These are phyloP conservation scores for Boletus reticulatus DNA, from an alignment of 768 basidiomycete genomes.

Conservation along the genomic window DNA sequence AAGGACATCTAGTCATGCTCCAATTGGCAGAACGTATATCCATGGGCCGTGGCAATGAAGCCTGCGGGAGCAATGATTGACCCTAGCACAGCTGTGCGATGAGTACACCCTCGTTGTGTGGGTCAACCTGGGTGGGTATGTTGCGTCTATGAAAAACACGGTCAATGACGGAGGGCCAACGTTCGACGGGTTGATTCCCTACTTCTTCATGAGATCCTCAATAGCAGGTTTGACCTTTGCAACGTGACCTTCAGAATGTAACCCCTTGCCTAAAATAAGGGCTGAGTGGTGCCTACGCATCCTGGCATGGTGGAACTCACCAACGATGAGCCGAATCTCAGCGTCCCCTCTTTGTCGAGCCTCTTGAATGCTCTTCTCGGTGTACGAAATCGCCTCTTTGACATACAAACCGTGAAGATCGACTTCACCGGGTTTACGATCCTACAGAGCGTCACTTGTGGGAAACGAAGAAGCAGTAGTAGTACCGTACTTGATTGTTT, in stretches of 20 bases:
- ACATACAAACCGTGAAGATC: slow-evolving; percentile 93
- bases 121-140: slow-evolving; percentile 72
- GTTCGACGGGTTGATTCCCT: slow-evolving; percentile 15
- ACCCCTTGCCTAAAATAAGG: slow-evolving; percentile 64
- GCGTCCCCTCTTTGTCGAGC: slow-evolving; percentile 62
- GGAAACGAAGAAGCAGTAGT: not conserved
- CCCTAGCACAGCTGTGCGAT: slow-evolving; percentile 51
- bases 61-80: not conserved
- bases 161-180: not conserved
- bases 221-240: slow-evolving; percentile 94
- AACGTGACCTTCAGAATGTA: slow-evolving; percentile 72
- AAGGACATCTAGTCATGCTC: too few relatives aligned
- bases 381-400: slow-evolving; percentile 80
- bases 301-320: slow-evolving; percentile 40
- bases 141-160: slow-evolving; percentile 50
- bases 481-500: slow-evolving; percentile 62
- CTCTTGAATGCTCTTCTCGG: slow-evolving; percentile 66
- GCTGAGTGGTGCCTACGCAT: not conserved
- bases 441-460: slow-evolving; percentile 34
- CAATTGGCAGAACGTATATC: too few relatives aligned
- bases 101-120: slow-evolving; percentile 79
- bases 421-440: slow-evolving; percentile 70
- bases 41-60: not conserved
- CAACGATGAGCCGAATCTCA: slow-evolving; percentile 81
- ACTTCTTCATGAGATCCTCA: slow-evolving; percentile 83